Evolutionary conservation across 805 yeast species (phyloP), one percentile per base, ranked within the genome.

Genomic region (Saccharomycopsis fermentans): DNA sequence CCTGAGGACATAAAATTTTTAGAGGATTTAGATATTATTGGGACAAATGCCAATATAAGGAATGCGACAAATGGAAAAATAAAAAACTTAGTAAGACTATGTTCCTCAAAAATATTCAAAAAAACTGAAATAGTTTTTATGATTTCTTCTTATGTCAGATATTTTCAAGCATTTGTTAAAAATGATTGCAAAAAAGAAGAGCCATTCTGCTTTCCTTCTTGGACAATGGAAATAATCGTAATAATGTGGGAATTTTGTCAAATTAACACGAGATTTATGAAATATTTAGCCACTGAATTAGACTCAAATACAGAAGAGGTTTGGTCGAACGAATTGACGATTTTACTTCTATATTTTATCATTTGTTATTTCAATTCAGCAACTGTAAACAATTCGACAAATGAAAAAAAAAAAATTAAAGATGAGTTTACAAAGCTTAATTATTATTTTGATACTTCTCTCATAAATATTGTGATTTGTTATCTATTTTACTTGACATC

Each of bases 181-280:
- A 69, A 71, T 48, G 61, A 63, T 34, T 73, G 72, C 0, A 67
- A 73, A 52, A 76, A 73, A 12, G 21, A 26, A 26, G 55, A 51
- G 6, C 24, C 32, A n/a, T 40, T 36, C 11, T 34, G 51, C 12
- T 36, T 55, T 12, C 52, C 60, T 0, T 58, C 55, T 19, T 75
- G 90, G 84, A 68, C 82, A 1, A 71, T 76, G 3, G 91, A 86
- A 65, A 67, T 80, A n/a, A 69, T 81, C 5, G 76, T 86, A 67
- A 67, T 91, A 8, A 63, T 87, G 16, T 88, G 96, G 87, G 96
- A 87, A 65, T 71, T 90, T 50, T 71, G 81, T 36, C 92, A 88
- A 66, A 83, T 90, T 64, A 92, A 92, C 70, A 75, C 74, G 59
- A 70, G 70, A 54, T 83, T 86, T 65, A 76, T 77, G 59, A 65